phyloP scores from a whole-genome alignment of 192 early-diverging fungal genomes.

The Thoreauomyces humboldtii region DNA sequence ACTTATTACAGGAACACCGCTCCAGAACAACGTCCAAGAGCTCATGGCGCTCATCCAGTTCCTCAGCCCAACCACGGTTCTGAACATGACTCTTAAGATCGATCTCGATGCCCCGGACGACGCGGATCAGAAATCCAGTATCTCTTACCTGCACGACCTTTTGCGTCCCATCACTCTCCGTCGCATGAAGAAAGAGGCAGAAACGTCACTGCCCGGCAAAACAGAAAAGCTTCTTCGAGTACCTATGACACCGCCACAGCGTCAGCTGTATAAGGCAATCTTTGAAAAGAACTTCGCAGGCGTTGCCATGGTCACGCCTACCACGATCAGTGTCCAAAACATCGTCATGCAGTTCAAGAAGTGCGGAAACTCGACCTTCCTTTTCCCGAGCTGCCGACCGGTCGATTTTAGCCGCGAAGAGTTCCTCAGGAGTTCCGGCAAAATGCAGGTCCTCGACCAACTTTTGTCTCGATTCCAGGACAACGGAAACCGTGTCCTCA shows the following conservation, averaged over 20 bases:
- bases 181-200: conserved; percentile 96
- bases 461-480: conserved; percentile 83
- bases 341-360: conserved; percentile 97
- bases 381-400: conserved; percentile 40
- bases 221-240: conserved; percentile 95
- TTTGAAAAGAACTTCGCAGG: conserved; percentile 89
- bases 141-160: conserved; percentile 76
- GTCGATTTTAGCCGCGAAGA: conserved; percentile 60
- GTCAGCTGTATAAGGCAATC: conserved; percentile 93
- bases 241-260: conserved; percentile 84
- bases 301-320: conserved; percentile 61
- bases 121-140: conserved; percentile 69
- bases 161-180: conserved; percentile 91
- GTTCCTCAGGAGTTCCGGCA: conserved; percentile 84
- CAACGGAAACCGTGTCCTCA: conserved; percentile 93
- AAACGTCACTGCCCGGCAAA: conserved; percentile 93
- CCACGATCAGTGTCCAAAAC: conserved; percentile 81
- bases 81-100: conserved; percentile 78
- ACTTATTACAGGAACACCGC: conserved; percentile 97
- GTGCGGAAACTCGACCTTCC: conserved; percentile 92
- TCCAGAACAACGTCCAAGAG: conserved; percentile 97
- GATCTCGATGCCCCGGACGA: conserved; percentile 56
- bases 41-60: conserved; percentile 87
- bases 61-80: conserved; percentile 76
- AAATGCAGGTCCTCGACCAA: conserved; percentile 97